Base-by-base conservation (phyloP, 2,329 filamentous ascomycete genomes). In the Colletotrichum musicola region DNA sequence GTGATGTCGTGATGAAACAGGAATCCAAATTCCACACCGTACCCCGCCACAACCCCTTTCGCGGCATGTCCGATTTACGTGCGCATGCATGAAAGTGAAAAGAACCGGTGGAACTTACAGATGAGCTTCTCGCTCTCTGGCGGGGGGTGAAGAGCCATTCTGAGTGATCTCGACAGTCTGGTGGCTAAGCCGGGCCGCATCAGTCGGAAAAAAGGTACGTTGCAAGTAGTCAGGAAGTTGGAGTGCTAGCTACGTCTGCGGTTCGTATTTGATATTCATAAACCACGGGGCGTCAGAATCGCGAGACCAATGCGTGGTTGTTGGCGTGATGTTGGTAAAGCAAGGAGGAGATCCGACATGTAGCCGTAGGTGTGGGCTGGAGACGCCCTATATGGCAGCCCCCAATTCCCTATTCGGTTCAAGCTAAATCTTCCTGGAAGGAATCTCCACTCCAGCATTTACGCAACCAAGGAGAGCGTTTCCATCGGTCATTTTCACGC, bases 61-160 rank as follows among this genome's bases (percentile, higher is more conserved):
- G 3, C 6, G 30, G 10, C 30, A 35, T 35, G 30, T 3, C 30
- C 12, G 7, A 9, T 35, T 10, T 10, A 10, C 30, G 7, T 35
- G 30, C 30, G 30, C 6, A 35, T 35, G 30, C 6, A 35, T 10
- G 30, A 35, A 7, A 30, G 2, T 20, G 6, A 13, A 12, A 49
- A 18, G 18, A 6, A 49, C 20, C 7, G 3, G n/a, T 9, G 7
- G n/a, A n/a, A 73, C 83, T 72, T 80, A 86, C 84, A 86, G 51
- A 86, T 86, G 66, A 86, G 81, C 74, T 86, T 86, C 49, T 76
- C 76, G 53, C 74, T 74, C 60, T 79, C 79, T 54, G 81, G 77
- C 2, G 80, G 73, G 4, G 79, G 77, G 69, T 85, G 77, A 25
- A 85, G 79, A 53, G 84, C 83, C 84, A 86, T 86, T 71, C 69